phyloP scores from a whole-genome alignment of 805 yeast species.

The Kuraishia piskuri region DNA sequence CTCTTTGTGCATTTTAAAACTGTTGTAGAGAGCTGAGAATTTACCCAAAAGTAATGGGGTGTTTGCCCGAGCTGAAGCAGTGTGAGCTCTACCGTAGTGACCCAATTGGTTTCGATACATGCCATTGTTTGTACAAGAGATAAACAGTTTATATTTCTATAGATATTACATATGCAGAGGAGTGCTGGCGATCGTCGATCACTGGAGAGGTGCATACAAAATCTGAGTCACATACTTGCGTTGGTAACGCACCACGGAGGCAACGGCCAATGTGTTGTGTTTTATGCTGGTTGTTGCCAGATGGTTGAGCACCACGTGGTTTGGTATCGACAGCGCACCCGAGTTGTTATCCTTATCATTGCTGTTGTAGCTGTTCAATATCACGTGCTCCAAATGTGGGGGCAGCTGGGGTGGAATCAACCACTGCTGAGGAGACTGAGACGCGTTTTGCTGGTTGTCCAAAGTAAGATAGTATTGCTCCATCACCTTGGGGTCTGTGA shows the following conservation, averaged over 20 bases:
- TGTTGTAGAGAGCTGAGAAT: no score
- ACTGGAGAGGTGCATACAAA: slow-evolving; percentile 77
- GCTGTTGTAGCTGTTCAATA: slow-evolving; percentile 62
- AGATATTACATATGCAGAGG: no score
- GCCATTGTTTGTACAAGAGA: no score
- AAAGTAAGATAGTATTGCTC: slow-evolving; percentile 74
- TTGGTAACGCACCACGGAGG: slow-evolving; percentile 81
- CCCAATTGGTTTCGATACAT: no score
- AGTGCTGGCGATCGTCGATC: no score
- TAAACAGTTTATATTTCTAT: no score
- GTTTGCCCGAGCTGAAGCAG: no score
- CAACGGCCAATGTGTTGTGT: slow-evolving; percentile 90
- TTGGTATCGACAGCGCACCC: slow-evolving; percentile 88
- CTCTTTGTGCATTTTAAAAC: no score
- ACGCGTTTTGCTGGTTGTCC: slow-evolving; percentile 57
- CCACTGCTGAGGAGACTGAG: slow-evolving; percentile 43
- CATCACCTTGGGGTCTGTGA: slow-evolving; percentile 81
- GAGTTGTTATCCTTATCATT: slow-evolving; percentile 70
- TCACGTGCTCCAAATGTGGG: slow-evolving; percentile 92
- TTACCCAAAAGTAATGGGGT: no score
- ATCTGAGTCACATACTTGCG: slow-evolving; percentile 88
- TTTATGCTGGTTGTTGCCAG: slow-evolving; percentile 93
- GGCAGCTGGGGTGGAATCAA: slow-evolving; percentile 95
- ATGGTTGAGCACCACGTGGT: slow-evolving; percentile 90
- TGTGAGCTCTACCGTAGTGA: no score